phyloP scores from a whole-genome alignment of 2,329 filamentous ascomycete genomes.

The Gyromitra esculenta region DNA sequence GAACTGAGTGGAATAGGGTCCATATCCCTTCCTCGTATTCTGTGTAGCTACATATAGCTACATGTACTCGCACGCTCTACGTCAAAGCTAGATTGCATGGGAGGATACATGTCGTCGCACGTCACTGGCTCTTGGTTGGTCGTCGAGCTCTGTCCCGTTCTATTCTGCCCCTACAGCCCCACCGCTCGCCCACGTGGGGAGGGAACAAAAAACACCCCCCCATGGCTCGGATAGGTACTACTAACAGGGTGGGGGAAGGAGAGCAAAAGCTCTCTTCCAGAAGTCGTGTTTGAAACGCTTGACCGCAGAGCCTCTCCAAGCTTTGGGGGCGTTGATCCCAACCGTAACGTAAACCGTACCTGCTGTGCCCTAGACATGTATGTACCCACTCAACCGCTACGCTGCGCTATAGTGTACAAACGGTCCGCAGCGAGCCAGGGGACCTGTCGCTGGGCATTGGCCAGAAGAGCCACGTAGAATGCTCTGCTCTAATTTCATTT shows the following conservation, averaged over 20 bases:
- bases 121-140: not conserved
- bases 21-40: not conserved
- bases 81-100: no score
- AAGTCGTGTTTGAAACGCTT: constrained; percentile 36
- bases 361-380: not conserved
- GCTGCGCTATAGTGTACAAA: not conserved
- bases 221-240: not conserved
- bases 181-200: constrained; percentile 1
- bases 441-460: constrained; percentile 25
- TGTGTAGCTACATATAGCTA: no score
- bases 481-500: not conserved
- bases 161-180: no score
- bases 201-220: not conserved
- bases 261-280: constrained; percentile 13
- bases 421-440: constrained; percentile 8
- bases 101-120: not conserved
- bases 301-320: constrained; percentile 35
- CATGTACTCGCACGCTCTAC: no score
- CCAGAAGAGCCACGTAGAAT: constrained; percentile 30
- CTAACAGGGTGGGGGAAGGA: not conserved
- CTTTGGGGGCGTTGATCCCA: not conserved
- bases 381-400: no score
- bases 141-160: not conserved
- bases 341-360: not conserved
- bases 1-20: no score